A percentile compares a stretch with the other conserved stretches of the same genome.
phyloP scores from a whole-genome alignment of 306 rosid genomes.

The Cyamopsis tetragonoloba region DNA sequence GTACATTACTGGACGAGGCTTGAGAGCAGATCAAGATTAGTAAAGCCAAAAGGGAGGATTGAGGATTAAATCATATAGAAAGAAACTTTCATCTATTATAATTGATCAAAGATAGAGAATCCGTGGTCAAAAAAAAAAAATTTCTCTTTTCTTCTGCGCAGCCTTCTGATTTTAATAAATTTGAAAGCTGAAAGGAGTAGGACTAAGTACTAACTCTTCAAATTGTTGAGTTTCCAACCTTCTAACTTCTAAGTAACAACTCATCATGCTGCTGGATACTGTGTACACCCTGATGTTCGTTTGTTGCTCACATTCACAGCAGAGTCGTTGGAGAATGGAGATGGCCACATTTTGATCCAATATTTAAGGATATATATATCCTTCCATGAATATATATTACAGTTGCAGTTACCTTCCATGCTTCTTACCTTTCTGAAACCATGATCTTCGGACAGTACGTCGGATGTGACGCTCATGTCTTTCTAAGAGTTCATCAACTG shows the following conservation, averaged over 20 bases:
- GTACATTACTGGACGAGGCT: neutral
- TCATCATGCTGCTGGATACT: slow-evolving; percentile 22
- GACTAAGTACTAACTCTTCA: no score
- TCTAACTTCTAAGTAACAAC: slow-evolving; percentile 21
- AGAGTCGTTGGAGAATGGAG: slow-evolving; percentile 22
- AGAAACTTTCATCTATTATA: slow-evolving; percentile 16
- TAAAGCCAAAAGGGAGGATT: neutral
- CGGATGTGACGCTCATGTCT: slow-evolving; percentile 90
- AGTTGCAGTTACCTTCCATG: slow-evolving; percentile 36
- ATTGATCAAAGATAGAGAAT: slow-evolving; percentile 27
- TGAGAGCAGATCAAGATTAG: neutral
- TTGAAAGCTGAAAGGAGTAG: slow-evolving; percentile 1
- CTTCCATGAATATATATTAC: slow-evolving; percentile 12
- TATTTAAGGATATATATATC: neutral
- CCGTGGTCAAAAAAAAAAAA: neutral
- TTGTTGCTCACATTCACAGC: slow-evolving; percentile 26
- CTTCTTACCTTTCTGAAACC: slow-evolving; percentile 88
- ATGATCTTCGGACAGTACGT: slow-evolving; percentile 62
- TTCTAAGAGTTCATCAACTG: slow-evolving; percentile 88
- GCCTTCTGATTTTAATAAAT: neutral
- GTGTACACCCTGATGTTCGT: slow-evolving; percentile 5
- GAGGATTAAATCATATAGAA: slow-evolving; percentile 11
- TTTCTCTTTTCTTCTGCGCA: neutral
- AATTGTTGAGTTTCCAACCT: slow-evolving; percentile 18
- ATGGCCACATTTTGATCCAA: slow-evolving; percentile 20